These are phyloP conservation scores for Erysiphe pulchra DNA, from an alignment of 2,329 filamentous ascomycete genomes.

Conservation along the genomic window DNA sequence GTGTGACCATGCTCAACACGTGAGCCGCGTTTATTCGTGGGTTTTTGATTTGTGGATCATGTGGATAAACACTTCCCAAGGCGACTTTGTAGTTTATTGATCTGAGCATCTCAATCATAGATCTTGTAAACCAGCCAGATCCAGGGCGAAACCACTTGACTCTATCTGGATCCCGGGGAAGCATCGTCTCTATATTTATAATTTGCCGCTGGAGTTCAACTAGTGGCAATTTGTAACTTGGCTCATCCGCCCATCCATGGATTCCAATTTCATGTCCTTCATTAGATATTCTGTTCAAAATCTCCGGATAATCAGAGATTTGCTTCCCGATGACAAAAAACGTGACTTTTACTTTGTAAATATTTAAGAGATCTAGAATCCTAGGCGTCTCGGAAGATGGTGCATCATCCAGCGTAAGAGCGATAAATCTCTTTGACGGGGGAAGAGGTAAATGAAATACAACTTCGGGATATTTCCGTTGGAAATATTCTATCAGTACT, in stretches of 20 bases:
- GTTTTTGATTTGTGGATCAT: constrained; percentile 63
- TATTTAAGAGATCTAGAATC: constrained; percentile 41
- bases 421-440: constrained; percentile 37
- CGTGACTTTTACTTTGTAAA: constrained; percentile 45
- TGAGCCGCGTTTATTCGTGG: constrained; percentile 48
- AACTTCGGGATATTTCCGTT: constrained; percentile 49
- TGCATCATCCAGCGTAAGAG: constrained; percentile 69
- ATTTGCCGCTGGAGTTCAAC: constrained; percentile 37
- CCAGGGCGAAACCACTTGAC: constrained; percentile 55
- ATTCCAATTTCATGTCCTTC: constrained; percentile 53
- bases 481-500: constrained; percentile 44
- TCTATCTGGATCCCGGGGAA: constrained; percentile 23
- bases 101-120: constrained; percentile 36
- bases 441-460: constrained; percentile 41
- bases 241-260: constrained; percentile 74
- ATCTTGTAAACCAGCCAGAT: constrained; percentile 52
- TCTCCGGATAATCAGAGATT: constrained; percentile 27
- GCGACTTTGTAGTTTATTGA: constrained; percentile 44
- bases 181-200: constrained; percentile 29
- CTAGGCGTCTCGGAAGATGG: constrained; percentile 46
- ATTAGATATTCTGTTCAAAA: constrained; percentile 30
- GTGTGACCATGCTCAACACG: constrained; percentile 52
- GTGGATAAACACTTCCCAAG: constrained; percentile 68
- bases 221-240: constrained; percentile 34
- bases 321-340: constrained; percentile 78